Percentiles rank a stretch among this genome's conserved stretches.
Conservation (phyloP, 306 rosid species). For the Dryas drummondii region DNA sequence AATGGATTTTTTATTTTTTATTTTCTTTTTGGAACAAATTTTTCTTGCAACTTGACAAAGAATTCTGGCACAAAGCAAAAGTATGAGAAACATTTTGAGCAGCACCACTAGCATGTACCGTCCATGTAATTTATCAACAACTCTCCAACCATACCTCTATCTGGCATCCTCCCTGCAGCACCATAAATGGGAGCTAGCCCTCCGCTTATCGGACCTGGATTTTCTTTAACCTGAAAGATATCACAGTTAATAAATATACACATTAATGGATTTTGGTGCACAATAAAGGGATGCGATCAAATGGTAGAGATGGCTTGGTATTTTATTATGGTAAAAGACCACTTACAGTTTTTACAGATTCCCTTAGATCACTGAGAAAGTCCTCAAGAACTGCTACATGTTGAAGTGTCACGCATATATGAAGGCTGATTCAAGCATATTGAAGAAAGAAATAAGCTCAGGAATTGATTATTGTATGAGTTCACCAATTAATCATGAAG, state of each 20-base stretch:
- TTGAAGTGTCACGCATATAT: slow-evolving; percentile 89
- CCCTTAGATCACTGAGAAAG: slow-evolving; percentile 68
- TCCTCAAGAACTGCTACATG: slow-evolving; percentile 68
- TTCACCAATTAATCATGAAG: not conserved
- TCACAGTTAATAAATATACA: not conserved
- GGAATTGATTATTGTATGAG: not conserved
- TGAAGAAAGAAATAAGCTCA: slow-evolving; percentile 22
- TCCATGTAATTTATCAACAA: slow-evolving; percentile 90
- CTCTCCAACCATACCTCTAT: slow-evolving; percentile 79
- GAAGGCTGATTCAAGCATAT: slow-evolving; percentile 60
- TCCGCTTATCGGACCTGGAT: slow-evolving; percentile 90
- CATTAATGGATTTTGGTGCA: not conserved
- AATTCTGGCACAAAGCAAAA: slow-evolving; percentile 19
- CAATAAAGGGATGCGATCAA: not conserved
- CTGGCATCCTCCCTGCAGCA: slow-evolving; percentile 97
- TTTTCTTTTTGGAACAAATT: not conserved
- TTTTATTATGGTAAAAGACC: slow-evolving; percentile 8
- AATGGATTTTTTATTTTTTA: not conserved
- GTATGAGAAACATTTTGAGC: slow-evolving; percentile 8
- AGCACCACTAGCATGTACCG: slow-evolving; percentile 59
- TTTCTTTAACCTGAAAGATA: slow-evolving; percentile 67
- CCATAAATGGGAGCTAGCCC: slow-evolving; percentile 96
- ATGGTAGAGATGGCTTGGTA: not conserved
- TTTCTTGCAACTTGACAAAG: slow-evolving; percentile 2
- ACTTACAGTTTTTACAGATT: slow-evolving; percentile 77